phyloP scores from a whole-genome alignment of 192 early-diverging fungal species.

The Entomortierella beljakovae region DNA sequence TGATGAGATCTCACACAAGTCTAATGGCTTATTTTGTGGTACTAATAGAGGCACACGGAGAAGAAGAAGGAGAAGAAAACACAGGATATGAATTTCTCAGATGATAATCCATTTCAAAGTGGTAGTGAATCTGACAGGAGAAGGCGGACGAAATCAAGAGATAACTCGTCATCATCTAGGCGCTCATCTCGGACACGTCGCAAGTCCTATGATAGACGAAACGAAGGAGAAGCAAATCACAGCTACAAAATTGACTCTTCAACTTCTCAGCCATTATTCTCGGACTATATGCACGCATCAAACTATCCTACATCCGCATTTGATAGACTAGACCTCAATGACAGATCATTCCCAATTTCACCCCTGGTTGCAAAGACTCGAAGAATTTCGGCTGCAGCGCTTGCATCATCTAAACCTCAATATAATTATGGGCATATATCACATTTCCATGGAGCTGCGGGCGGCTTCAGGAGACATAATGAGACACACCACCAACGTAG shows the following conservation, averaged over 20 bases:
- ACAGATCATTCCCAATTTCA: conserved; percentile 6
- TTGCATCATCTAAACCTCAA: background rate
- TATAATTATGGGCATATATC: conserved; percentile 1
- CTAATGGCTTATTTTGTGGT: background rate
- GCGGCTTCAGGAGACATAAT: background rate
- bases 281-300: conserved; percentile 7
- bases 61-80: conserved; percentile 5
- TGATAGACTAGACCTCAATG: background rate
- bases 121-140: conserved; percentile 36
- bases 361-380: conserved; percentile 17
- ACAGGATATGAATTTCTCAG: conserved; percentile 27
- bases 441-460: background rate
- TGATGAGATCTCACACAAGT: background rate
- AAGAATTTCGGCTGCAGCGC: conserved; percentile 1
- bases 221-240: background rate
- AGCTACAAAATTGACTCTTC: conserved; percentile 3
- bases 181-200: conserved; percentile 1
- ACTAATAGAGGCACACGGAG: background rate
- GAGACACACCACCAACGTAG: background rate
- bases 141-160: conserved; percentile 22
- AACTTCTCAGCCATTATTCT: conserved; percentile 2
- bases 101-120: conserved; percentile 54
- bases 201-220: background rate
- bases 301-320: conserved; percentile 11
- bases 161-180: conserved; percentile 5